Evolutionary conservation across 179 eudicot genomes (phyloP).

Genomic region (Beta corolliflora): DNA sequence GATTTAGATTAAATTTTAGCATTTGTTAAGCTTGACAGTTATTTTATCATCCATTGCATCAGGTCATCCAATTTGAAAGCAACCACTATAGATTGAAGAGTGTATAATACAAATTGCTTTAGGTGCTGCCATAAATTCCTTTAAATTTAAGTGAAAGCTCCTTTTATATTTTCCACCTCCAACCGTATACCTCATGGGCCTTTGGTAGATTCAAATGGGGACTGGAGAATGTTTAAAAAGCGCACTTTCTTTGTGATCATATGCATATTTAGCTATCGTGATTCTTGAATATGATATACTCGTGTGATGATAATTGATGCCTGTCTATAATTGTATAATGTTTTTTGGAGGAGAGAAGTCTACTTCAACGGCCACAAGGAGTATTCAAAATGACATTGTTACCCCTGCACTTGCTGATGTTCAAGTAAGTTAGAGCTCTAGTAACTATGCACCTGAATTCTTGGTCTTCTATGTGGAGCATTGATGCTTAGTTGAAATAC

Average conservation of each 20-base stretch:
- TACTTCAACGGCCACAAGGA: constrained; percentile 59
- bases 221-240: background rate
- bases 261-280: background rate
- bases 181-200: background rate
- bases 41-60: background rate
- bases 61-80: background rate
- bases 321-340: constrained; percentile 25
- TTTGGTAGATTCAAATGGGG: background rate
- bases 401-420: constrained; percentile 77
- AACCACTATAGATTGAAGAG: background rate
- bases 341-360: constrained; percentile 67
- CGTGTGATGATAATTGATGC: background rate
- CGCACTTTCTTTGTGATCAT: background rate
- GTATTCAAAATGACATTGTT: constrained; percentile 67
- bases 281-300: background rate
- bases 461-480: background rate
- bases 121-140: background rate
- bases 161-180: background rate
- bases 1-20: background rate
- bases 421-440: constrained; percentile 50
- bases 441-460: background rate
- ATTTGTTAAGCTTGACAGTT: background rate
- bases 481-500: no score
- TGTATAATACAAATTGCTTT: background rate
- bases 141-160: background rate